Evolutionary conservation across 805 yeast genomes (phyloP).

Genomic region (Wickerhamomyces subpelliculosus): DNA sequence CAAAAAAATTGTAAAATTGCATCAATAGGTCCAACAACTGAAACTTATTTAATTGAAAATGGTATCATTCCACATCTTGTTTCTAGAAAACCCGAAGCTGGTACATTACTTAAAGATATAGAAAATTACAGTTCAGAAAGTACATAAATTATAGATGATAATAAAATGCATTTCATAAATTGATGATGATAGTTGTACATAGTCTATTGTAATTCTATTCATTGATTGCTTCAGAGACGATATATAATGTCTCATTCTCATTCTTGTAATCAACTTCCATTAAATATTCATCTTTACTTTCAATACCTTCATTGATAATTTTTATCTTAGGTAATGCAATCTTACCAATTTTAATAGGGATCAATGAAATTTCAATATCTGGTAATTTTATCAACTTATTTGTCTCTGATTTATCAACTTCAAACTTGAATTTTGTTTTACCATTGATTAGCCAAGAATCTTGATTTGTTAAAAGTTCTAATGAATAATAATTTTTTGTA

Average conservation of each 20-base stretch:
- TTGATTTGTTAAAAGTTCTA: slow-evolving; percentile 41
- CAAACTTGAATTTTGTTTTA: slow-evolving; percentile 45
- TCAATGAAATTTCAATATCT: slow-evolving; percentile 37
- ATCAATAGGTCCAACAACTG: slow-evolving; percentile 91
- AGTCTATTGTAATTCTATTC: background rate
- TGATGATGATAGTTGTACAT: too few relatives aligned
- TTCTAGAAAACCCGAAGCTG: slow-evolving; percentile 68
- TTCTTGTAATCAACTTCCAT: slow-evolving; percentile 63
- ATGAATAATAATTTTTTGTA: slow-evolving; percentile 33
- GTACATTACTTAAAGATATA: slow-evolving; percentile 38
- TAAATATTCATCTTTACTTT: slow-evolving; percentile 26
- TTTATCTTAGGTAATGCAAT: slow-evolving; percentile 58
- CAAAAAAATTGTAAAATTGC: slow-evolving; percentile 41
- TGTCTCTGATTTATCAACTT: slow-evolving; percentile 22
- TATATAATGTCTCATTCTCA: slow-evolving; percentile 59
- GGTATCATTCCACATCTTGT: slow-evolving; percentile 56
- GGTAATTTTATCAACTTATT: slow-evolving; percentile 6
- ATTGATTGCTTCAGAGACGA: slow-evolving; percentile 48
- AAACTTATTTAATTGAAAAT: slow-evolving; percentile 44
- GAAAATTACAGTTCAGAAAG: too few relatives aligned
- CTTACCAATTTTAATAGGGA: slow-evolving; percentile 76
- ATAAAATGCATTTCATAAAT: too few relatives aligned
- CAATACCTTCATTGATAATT: slow-evolving; percentile 27
- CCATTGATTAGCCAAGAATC: slow-evolving; percentile 86
- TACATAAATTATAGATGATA: too few relatives aligned